Conservation (phyloP, 176 grass and related monocot genomes). For the Paspalum notatum region DNA sequence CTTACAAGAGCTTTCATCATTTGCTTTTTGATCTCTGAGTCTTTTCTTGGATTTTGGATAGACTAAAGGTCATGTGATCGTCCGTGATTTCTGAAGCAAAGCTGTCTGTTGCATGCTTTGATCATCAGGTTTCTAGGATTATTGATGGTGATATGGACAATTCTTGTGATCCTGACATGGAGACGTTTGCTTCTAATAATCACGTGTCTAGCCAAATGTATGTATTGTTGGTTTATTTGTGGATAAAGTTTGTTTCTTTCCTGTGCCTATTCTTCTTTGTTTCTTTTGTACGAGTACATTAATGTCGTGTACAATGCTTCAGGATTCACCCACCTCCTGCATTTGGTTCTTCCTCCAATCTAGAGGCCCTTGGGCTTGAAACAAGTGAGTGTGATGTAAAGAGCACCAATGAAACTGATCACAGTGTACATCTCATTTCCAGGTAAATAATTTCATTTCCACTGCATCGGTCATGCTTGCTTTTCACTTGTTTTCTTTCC, state of each 20-base stretch:
- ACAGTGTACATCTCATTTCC: slow-evolving; percentile 52
- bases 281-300: neutral
- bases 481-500: neutral
- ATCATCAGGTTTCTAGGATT: slow-evolving; percentile 50
- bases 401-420: slow-evolving; percentile 39
- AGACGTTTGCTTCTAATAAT: slow-evolving; percentile 33
- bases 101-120: neutral
- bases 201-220: slow-evolving; percentile 37
- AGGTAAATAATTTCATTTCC: slow-evolving; percentile 42
- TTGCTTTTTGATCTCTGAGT: neutral
- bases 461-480: neutral
- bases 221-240: neutral
- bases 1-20: neutral
- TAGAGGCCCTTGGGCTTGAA: slow-evolving; percentile 61
- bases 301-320: neutral
- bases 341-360: slow-evolving; percentile 71
- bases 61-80: neutral
- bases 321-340: slow-evolving; percentile 66
- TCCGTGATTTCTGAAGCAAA: slow-evolving; percentile 8
- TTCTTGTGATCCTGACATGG: slow-evolving; percentile 30
- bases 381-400: slow-evolving; percentile 28
- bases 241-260: neutral
- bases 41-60: slow-evolving; percentile 2
- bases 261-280: neutral
- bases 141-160: slow-evolving; percentile 37